Evolutionary conservation across 2,329 filamentous ascomycete genomes (phyloP).

Genomic region (Aphanocladium album): DNA sequence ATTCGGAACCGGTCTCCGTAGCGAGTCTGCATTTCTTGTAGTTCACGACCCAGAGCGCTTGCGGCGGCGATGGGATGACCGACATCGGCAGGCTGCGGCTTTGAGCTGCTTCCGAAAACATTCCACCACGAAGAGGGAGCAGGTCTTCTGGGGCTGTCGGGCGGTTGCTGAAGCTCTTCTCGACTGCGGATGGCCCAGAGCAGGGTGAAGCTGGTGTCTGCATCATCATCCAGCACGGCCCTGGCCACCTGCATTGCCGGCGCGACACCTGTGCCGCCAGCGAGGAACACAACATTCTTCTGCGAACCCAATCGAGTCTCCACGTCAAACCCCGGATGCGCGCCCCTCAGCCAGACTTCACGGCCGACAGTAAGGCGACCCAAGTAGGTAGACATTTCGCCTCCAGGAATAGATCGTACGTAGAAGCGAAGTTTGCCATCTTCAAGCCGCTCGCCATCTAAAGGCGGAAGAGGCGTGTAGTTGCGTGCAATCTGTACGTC

Average conservation of each 20-base stretch:
- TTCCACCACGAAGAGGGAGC: conserved; percentile 21
- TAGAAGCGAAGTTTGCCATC: conserved; percentile 60
- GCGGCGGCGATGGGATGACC: conserved; percentile 20
- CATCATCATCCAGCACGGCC: conserved; percentile 45
- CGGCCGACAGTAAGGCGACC: conserved; percentile 58
- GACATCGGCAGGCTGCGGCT: conserved; percentile 17
- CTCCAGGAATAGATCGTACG: conserved; percentile 70
- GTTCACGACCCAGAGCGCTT: conserved; percentile 54
- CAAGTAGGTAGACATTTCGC: conserved; percentile 83
- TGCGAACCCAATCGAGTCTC: conserved; percentile 25
- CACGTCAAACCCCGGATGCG: conserved; percentile 62
- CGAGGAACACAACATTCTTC: conserved; percentile 68
- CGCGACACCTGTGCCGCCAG: conserved; percentile 88
- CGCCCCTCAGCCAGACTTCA: conserved; percentile 71
- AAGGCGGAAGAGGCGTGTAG: conserved; percentile 79
- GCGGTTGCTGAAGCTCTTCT: conserved; percentile 39
- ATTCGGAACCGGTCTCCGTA: conserved; percentile 57
- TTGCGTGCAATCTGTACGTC: conserved; percentile 85
- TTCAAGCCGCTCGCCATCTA: conserved; percentile 22
- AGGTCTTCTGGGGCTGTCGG: conserved; percentile 1
- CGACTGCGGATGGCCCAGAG: conserved; percentile 73
- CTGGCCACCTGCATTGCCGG: conserved; percentile 78
- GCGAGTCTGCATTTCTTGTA: conserved; percentile 56
- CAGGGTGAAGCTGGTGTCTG: conserved; percentile 52
- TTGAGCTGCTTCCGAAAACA: conserved; percentile 16